These are phyloP conservation scores for Monosporascus sp. DNA, from an alignment of 2,329 filamentous ascomycete genomes.

Conservation along the genomic window DNA sequence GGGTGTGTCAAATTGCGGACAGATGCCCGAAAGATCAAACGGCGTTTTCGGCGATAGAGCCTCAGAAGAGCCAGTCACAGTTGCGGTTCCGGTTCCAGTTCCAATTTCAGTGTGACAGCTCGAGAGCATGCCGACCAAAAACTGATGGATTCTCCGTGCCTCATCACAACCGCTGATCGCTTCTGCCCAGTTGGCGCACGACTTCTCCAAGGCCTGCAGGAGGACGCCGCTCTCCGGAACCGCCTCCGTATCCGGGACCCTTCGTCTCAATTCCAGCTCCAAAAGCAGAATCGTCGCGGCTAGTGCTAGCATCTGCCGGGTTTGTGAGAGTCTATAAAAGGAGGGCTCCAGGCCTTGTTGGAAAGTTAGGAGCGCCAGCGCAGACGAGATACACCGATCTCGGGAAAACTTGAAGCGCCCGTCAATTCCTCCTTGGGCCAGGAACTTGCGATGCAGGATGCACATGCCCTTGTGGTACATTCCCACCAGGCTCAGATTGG, in stretches of 20 bases:
- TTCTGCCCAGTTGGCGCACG: slow-evolving; percentile 9
- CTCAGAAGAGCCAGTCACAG: slow-evolving; percentile 4
- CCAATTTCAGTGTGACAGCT: slow-evolving; percentile 1
- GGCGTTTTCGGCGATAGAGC: slow-evolving; percentile 9
- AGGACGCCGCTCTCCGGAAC: slow-evolving; percentile 5
- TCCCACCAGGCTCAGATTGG: slow-evolving; percentile 38
- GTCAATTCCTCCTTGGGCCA: slow-evolving; percentile 22
- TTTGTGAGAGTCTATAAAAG: slow-evolving; percentile 18
- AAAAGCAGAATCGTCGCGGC: slow-evolving; percentile 17
- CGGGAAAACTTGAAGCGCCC: slow-evolving; percentile 10
- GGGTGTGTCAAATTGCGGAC: not conserved
- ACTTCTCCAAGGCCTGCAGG: slow-evolving; percentile 7
- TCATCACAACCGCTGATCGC: slow-evolving; percentile 9
- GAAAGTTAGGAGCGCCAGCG: slow-evolving; percentile 13
- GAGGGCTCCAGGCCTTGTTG: slow-evolving; percentile 13
- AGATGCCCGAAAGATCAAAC: not conserved
- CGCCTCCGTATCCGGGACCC: slow-evolving; percentile 1
- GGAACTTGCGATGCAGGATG: slow-evolving; percentile 44
- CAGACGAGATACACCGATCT: slow-evolving; percentile 22
- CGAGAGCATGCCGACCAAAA: slow-evolving; percentile 7
- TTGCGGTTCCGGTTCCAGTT: slow-evolving; percentile 3
- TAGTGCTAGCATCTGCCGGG: slow-evolving; percentile 21
- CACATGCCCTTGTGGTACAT: slow-evolving; percentile 47
- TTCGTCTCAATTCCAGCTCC: slow-evolving; percentile 16
- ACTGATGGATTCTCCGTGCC: slow-evolving; percentile 5